Evolutionary conservation across 2,329 filamentous ascomycete species (phyloP).

Genomic region (Dothidotthia symphoricarpi): DNA sequence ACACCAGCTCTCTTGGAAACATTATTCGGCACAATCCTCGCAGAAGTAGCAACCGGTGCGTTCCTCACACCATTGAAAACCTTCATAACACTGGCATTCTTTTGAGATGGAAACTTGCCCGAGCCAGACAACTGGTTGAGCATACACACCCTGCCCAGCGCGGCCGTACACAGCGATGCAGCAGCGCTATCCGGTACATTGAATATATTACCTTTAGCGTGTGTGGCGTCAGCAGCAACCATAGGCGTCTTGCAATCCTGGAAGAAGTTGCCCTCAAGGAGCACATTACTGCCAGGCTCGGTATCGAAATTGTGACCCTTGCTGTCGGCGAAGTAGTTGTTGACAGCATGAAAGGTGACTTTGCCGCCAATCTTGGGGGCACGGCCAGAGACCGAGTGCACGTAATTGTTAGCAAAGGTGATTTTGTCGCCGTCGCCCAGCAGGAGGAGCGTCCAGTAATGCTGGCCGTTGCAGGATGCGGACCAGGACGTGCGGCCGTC

Average conservation of each 20-base stretch:
- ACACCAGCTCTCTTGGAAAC: slow-evolving; percentile 11
- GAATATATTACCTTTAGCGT: slow-evolving; percentile 6
- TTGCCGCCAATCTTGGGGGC: slow-evolving; percentile 14
- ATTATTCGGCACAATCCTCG: neutral
- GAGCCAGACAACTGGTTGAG: slow-evolving; percentile 6
- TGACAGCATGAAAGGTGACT: slow-evolving; percentile 15
- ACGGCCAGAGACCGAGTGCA: slow-evolving; percentile 18
- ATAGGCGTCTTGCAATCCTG: slow-evolving; percentile 7
- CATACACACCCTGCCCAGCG: slow-evolving; percentile 8
- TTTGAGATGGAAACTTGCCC: slow-evolving; percentile 3
- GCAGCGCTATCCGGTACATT: neutral
- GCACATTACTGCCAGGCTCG: slow-evolving; percentile 2
- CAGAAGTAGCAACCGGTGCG: slow-evolving; percentile 2
- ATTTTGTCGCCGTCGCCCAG: slow-evolving; percentile 14
- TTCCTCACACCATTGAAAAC: slow-evolving; percentile 7
- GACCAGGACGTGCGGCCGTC: slow-evolving; percentile 17
- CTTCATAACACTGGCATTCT: slow-evolving; percentile 6
- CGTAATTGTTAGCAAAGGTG: slow-evolving; percentile 19
- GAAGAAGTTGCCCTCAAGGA: slow-evolving; percentile 18
- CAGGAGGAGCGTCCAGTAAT: slow-evolving; percentile 19
- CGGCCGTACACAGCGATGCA: slow-evolving; percentile 1
- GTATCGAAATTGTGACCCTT: slow-evolving; percentile 16
- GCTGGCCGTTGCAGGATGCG: slow-evolving; percentile 15
- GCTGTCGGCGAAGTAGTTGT: slow-evolving; percentile 18
- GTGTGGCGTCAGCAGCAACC: neutral